These are phyloP conservation scores for Fomitopsis pulvina DNA, from an alignment of 768 basidiomycete species.

Conservation along the genomic window DNA sequence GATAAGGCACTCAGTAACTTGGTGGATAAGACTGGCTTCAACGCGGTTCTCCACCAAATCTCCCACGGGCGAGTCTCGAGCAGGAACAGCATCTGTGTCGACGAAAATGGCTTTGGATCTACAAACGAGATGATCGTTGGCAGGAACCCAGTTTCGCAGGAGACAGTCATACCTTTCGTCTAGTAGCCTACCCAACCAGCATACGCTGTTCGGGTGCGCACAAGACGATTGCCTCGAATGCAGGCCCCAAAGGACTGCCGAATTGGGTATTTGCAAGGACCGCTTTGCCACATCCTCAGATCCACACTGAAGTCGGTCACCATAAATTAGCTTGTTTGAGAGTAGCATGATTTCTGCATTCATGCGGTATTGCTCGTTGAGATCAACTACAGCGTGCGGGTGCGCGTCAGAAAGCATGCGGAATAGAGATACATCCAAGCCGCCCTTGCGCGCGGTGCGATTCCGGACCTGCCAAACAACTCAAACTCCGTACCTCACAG, in stretches of 20 bases:
- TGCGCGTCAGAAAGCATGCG: conserved; percentile 83
- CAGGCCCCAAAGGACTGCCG: conserved; percentile 34
- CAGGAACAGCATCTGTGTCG: conserved; percentile 84
- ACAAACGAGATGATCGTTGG: background rate
- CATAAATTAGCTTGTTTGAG: conserved; percentile 83
- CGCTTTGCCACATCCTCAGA: conserved; percentile 60
- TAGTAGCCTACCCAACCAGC: conserved; percentile 69
- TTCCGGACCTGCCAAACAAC: conserved; percentile 62
- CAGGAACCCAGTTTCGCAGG: background rate
- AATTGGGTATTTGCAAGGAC: conserved; percentile 47
- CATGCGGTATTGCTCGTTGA: conserved; percentile 92
- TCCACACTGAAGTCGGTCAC: conserved; percentile 72
- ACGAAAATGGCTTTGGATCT: conserved; percentile 89
- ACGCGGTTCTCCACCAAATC: conserved; percentile 85
- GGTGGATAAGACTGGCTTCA: conserved; percentile 65
- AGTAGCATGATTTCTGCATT: conserved; percentile 92
- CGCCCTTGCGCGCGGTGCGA: conserved; percentile 69
- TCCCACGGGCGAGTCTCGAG: conserved; percentile 73
- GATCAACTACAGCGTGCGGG: conserved; percentile 77
- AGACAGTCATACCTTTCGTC: conserved; percentile 47
- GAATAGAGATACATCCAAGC: conserved; percentile 88
- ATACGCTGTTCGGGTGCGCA: conserved; percentile 32
- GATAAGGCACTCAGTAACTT: conserved; percentile 63
- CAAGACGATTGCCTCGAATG: conserved; percentile 29
- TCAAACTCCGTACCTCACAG: too few species aligned